Conservation (phyloP, 129 eudicot genomes). For the Flaveria brownii region DNA sequence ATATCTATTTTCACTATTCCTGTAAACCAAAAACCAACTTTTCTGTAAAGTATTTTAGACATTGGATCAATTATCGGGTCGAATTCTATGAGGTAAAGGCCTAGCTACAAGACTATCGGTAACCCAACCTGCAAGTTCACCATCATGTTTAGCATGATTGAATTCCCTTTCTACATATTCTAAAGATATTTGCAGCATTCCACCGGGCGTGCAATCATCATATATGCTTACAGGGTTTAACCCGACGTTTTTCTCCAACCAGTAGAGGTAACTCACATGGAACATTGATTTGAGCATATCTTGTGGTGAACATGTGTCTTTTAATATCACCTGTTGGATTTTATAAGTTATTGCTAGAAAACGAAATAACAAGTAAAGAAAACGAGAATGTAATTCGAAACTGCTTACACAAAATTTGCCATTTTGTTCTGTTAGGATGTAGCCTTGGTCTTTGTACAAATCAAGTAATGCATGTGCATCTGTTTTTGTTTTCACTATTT, state of each 20-base stretch:
- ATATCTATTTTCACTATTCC: conserved; percentile 9
- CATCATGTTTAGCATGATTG: conserved; percentile 71
- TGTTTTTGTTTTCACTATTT: conserved; percentile 51
- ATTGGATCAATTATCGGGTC: conserved; percentile 33
- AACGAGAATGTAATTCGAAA: neutral
- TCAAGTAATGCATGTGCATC: conserved; percentile 71
- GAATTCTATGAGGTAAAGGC: conserved; percentile 76
- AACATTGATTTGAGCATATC: conserved; percentile 94
- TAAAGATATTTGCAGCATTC: conserved; percentile 74
- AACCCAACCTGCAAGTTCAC: conserved; percentile 84
- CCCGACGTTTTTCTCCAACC: conserved; percentile 90
- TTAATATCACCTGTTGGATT: conserved; percentile 61
- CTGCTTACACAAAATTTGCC: conserved; percentile 75
- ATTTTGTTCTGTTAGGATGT: conserved; percentile 77
- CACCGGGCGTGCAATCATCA: conserved; percentile 80
- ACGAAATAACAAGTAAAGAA: neutral
- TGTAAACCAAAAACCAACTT: conserved; percentile 7
- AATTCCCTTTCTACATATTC: conserved; percentile 84
- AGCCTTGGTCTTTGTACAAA: conserved; percentile 70
- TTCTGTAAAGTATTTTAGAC: conserved; percentile 1
- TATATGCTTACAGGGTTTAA: conserved; percentile 46
- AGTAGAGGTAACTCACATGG: conserved; percentile 78
- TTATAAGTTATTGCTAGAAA: neutral
- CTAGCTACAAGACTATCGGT: conserved; percentile 90
- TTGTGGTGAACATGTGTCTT: conserved; percentile 73